phyloP scores from a whole-genome alignment of 495 filamentous ascomycete genomes.

The Endocarpon pusillum region DNA sequence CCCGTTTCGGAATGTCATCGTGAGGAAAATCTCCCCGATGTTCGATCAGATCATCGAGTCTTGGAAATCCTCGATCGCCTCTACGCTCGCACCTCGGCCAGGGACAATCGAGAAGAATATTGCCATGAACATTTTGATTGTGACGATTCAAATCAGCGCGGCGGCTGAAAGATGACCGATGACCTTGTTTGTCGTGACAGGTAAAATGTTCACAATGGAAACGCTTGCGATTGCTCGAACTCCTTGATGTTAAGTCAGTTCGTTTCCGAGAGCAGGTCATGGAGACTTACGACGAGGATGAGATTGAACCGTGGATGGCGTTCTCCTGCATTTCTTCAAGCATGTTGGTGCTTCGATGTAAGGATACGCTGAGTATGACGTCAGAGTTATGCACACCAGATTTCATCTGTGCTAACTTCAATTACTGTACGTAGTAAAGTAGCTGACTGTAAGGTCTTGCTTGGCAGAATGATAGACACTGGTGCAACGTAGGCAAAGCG shows the following conservation, averaged over 20 bases:
- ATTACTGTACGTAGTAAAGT: too few species aligned
- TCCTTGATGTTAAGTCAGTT: background rate
- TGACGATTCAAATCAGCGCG: constrained; percentile 38
- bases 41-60: constrained; percentile 77
- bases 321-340: too few species aligned
- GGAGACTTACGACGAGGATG: background rate
- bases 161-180: constrained; percentile 25
- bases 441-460: too few species aligned
- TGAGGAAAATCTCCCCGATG: constrained; percentile 68
- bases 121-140: constrained; percentile 32
- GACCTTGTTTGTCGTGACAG: constrained; percentile 1
- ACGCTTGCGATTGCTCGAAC: background rate
- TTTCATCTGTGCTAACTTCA: too few species aligned
- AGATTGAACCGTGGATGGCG: too few species aligned
- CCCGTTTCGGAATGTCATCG: constrained; percentile 30
- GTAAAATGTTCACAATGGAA: background rate
- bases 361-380: too few species aligned
- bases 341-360: too few species aligned
- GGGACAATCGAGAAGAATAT: constrained; percentile 58
- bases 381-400: too few species aligned
- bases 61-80: constrained; percentile 60
- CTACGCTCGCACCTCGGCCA: constrained; percentile 66
- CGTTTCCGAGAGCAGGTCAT: constrained; percentile 1
- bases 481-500: too few species aligned
- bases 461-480: too few species aligned